Base-by-base conservation (phyloP, 1,284 basidiomycete species). In the Hemileia vastatrix region DNA sequence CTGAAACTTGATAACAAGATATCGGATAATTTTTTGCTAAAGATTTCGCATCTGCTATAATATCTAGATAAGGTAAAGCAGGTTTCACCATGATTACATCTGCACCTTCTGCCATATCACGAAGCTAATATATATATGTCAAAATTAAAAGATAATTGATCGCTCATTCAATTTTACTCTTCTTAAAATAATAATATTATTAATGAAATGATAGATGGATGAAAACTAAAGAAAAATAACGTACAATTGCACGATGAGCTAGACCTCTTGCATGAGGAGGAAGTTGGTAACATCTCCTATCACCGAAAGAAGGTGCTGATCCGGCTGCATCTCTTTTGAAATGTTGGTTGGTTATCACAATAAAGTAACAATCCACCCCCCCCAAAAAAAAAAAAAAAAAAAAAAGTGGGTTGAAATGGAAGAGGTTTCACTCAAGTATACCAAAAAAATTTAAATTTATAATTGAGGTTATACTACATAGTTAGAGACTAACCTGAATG, bases 71-170 rank as follows among this genome's bases (percentile, higher is more conserved):
- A 0, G 93, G 93, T 64, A 97, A 77, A 0, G 90, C 83, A 8
- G 95, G 95, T 76, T 99, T 99, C 74, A 99, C 91, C 94, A 99
- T 98, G 74, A 99, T 85, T 70, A 98, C 90, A 76, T 99, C 95
- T 15, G 95, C 95, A 21, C 95, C 95, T 79, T 99, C 94, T n/a
- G 75, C 78, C 0, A 84, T 82, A 75, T 99, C 95, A 49, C 92
- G 87, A 80, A 84, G 79, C 91, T 95, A 74, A 52, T 50, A 19
- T 19, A 11, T 6, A 6, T 9, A 27, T 13, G n/a, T 19, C 11
- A 6, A 23, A 32, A 21, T 27, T 4, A 48, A 33, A 6, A 53
- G 48, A 31, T 44, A 44, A 36, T 23, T 9, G 27, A 15, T 24
- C 4, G 19, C 18, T 15, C 45, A 23, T 64, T 36, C 57, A 48